Base-by-base conservation (phyloP, 331 rosid genomes). In the Acacia pycnantha region DNA sequence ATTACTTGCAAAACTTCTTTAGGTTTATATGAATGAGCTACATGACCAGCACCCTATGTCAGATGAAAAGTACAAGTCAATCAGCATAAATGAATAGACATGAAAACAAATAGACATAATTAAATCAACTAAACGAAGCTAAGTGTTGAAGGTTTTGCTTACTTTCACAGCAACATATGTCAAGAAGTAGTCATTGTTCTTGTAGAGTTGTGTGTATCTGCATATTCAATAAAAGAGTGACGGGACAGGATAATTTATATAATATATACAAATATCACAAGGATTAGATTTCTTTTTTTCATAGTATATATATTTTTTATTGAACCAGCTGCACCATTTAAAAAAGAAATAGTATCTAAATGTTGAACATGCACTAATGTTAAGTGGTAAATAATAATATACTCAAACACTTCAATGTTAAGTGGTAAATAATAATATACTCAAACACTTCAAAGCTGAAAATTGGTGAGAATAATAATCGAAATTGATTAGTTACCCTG, bases 41-140 rank as follows among this genome's bases (percentile, higher is more conserved):
- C 82, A 70, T 84, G 86, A 54, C 81, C 76, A 4, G 69, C 76
- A 24, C 80, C 84, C 84, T 81, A 27, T 64, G 10, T 9, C 18
- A 59, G 33, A 59, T 2, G 11, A 43, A 26, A 78, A 15, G n/a
- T 56, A 33, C 5, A 16, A 5, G 47, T 18, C 48, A 46, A 59
- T 59, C 7, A 24, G 29, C 13, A 40, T 29, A 6, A 19, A 19
- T 27, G 16, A 4, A 26, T 26, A 22, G 15, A 53, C 7, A 3
- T 1, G 16, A 79, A 70, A 37, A 70, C 1, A 13, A 24, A 70
- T 12, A 35, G 37, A 21, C 6, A 35, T 8, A 16, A 22, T 24
- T 0, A n/a, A n/a, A 29, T 33, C 15, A 22, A 51, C 35, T 33
- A 21, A 74, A 33, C 1, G 21, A 53, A 47, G 11, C 3, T 4